Evolutionary conservation across 495 filamentous ascomycete genomes (phyloP).

Genomic region (Penicillium taxi): DNA sequence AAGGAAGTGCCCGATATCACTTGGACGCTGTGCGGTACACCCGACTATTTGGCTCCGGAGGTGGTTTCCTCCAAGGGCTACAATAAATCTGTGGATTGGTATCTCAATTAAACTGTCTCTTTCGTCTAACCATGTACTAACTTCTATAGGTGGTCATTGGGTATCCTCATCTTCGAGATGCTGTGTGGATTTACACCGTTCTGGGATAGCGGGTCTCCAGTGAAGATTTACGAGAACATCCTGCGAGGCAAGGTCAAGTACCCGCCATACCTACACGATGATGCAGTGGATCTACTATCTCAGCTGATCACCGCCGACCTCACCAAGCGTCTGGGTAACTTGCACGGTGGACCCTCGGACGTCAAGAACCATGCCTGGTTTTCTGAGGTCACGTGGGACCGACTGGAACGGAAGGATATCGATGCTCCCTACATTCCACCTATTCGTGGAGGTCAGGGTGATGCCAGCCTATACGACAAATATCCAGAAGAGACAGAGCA

Average conservation of each 20-base stretch:
- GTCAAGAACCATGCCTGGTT: conserved; percentile 97
- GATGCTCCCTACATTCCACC: conserved; percentile 98
- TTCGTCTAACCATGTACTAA: conserved; percentile 3
- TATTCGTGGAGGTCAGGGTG: conserved; percentile 82
- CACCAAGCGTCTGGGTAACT: conserved; percentile 88
- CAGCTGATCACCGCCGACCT: conserved; percentile 90
- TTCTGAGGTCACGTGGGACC: conserved; percentile 94
- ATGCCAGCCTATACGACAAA: conserved; percentile 95
- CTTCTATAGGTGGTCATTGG: conserved; percentile 80
- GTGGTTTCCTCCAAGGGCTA: conserved; percentile 97
- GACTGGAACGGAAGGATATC: conserved; percentile 87
- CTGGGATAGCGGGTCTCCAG: conserved; percentile 93
- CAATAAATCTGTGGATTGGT: conserved; percentile 99
- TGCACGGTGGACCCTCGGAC: conserved; percentile 85
- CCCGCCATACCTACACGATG: conserved; percentile 86
- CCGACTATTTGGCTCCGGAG: conserved; percentile 96
- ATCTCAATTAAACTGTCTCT: conserved; percentile 4
- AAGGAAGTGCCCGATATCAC: conserved; percentile 98
- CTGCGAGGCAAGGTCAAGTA: conserved; percentile 89
- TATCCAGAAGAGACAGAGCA: conserved; percentile 94
- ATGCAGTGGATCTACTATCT: conserved; percentile 85
- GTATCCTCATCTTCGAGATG: conserved; percentile 99
- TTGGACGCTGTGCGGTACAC: conserved; percentile 96
- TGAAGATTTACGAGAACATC: conserved; percentile 99
- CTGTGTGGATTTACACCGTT: conserved; percentile 97